Evolutionary conservation across 768 basidiomycete genomes (phyloP), one percentile per base, ranked within the genome.

Genomic region (Dendrothele bispora): DNA sequence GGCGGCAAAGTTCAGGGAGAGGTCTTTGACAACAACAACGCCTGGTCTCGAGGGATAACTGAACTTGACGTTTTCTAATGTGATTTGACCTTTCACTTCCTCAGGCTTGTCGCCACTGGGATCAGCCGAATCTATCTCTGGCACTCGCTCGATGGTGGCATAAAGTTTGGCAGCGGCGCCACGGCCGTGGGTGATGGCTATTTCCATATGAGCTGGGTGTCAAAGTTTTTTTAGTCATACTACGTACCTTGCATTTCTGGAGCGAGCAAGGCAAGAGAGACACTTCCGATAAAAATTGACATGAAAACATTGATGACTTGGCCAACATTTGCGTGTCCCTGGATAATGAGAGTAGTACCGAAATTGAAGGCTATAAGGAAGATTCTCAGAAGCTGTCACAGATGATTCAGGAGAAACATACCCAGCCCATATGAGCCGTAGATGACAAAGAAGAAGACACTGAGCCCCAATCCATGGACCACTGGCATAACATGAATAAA

Each of bases 81-180:
- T 66, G 56, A 98, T 75, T 30, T 78, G 61, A 30, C 92, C 91
- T 2, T 72, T 61, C 54, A 97, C 92, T 79, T 62, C 66, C 32
- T 82, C 82, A 0, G 82, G 91, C 61, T 85, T 85, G 32, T 78
- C 63, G 8, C 95, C 95, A 3, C 59, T 70, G 0, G 80, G 73
- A 49, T 81, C 67, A 1, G 85, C 77, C 4, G 90, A 91, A 65
- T 98, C 93, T 58, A 98, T 98, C 2, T 71, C 66, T 3, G 95
- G 94, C 7, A 90, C 73, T 24, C 94, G 86, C 57, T 94, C 88
- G 51, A 98, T 95, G 2, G 93, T 93, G 20, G 79, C 73, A 61
- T 78, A 95, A 5, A 98, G 72, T 63, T 95, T 97, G 10, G 88
- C 88, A n/a, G 91, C 92, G 20, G 94, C 93, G 20, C 82, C 89